Evolutionary conservation across 1,284 basidiomycete genomes (phyloP), one percentile per base, ranked within the genome.

Genomic region (Vanrija pseudolonga): DNA sequence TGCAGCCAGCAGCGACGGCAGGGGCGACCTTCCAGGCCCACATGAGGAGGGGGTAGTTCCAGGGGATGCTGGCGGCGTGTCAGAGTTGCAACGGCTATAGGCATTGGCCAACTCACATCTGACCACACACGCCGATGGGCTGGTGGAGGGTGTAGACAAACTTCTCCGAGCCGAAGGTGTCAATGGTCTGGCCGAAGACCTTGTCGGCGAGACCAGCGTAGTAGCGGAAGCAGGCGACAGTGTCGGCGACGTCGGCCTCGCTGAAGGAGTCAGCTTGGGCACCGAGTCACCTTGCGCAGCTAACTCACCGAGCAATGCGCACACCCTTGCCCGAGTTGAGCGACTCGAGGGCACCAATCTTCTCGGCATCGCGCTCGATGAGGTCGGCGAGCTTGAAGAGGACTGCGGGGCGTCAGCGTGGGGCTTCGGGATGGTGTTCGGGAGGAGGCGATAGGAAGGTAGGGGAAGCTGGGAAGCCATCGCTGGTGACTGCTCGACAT

Each of bases 1-100:
- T 65, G 56, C 71, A 72, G 22, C 72, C 73, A 41, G 85, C 85
- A 7, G 93, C 90, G 50, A 95, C 82, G 4, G 92, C 92, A 24
- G 92, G 92, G 9, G 86, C 90, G 49, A 93, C 82, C 77, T 94
- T 94, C 90, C 91, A 94, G 9, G 86, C 80, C 86, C 89, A 90
- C 90, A 94, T 93, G 64, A 84, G 84, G 71, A 95, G 87, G 15
- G 90, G 92, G 73, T 92, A 94, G 77, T 94, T 93, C 88, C 88
- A 90, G 12, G 89, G 89, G 61, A 91, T 90, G 64, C 88, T 90
- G 66, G 38, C 15, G 42, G 42, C 15, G 20, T 8, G 42, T 43
- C n/a, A 48, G 22, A 22, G 38, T 6, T 26, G 1, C n/a, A n/a
- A n/a, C n/a, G n/a, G 18, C 3, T 6, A 18, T 40, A 8, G 32